Evolutionary conservation across 495 filamentous ascomycete species (phyloP).

Genomic region (Podospora pseudoanserina): DNA sequence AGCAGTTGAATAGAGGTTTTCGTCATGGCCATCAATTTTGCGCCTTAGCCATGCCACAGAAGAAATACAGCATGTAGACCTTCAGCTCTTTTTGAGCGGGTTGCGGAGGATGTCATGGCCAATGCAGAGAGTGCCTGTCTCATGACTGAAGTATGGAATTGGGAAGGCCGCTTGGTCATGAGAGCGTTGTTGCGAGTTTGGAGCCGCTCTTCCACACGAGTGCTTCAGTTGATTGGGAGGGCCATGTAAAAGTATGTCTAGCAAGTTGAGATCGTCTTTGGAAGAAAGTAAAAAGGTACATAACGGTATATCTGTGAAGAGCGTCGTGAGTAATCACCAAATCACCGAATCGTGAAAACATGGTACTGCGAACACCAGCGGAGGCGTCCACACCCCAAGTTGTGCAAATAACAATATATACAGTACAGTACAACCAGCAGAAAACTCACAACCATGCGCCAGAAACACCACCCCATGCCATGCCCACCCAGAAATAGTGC

Average conservation of each 20-base stretch:
- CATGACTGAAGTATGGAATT: constrained; percentile 5
- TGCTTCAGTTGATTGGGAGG: too few relatives aligned
- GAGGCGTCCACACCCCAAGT: background rate
- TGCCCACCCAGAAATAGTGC: background rate
- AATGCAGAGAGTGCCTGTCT: constrained; percentile 13
- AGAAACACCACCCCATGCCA: background rate
- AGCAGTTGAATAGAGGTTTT: too few relatives aligned
- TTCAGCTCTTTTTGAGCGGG: constrained; percentile 38
- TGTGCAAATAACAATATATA: background rate
- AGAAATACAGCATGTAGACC: constrained; percentile 17
- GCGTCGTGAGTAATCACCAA: too few relatives aligned
- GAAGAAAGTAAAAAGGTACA: too few relatives aligned
- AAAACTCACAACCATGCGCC: background rate
- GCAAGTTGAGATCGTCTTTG: too few relatives aligned
- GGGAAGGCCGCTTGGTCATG: constrained; percentile 1
- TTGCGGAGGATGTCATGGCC: constrained; percentile 35
- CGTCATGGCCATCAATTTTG: too few relatives aligned
- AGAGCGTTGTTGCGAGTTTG: background rate
- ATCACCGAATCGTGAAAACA: too few relatives aligned
- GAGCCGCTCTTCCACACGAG: background rate
- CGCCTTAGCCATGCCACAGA: too few relatives aligned
- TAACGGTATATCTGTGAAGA: too few relatives aligned
- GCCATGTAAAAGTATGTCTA: too few relatives aligned
- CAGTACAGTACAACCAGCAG: background rate
- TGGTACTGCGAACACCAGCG: too few relatives aligned